Evolutionary conservation across 805 yeast species (phyloP).

Genomic region (Lipomyces chichibuensis): DNA sequence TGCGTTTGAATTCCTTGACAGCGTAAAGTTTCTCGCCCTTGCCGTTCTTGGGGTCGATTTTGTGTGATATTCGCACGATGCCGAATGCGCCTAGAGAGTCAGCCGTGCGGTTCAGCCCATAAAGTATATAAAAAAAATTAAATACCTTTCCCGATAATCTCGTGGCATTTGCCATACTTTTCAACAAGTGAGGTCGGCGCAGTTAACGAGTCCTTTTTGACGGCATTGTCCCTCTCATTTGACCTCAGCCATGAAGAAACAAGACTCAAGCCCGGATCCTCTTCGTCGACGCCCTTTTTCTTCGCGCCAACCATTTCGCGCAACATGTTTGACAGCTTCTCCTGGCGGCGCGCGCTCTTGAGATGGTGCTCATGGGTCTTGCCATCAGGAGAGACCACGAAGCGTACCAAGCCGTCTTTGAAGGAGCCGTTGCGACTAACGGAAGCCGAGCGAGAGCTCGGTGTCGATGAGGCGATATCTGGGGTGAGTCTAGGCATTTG

Average conservation of each 20-base stretch:
- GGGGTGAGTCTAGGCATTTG: conserved; percentile 3
- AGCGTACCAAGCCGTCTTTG: conserved; percentile 32
- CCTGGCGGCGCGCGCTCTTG: conserved; percentile 58
- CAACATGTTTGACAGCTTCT: conserved; percentile 67
- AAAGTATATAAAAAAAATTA: background rate
- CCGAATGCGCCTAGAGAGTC: conserved; percentile 65
- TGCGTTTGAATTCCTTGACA: conserved; percentile 71
- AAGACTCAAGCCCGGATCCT: conserved; percentile 26
- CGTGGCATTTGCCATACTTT: conserved; percentile 93
- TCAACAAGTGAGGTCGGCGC: conserved; percentile 66
- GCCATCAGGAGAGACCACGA: conserved; percentile 53
- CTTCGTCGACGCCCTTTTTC: conserved; percentile 35
- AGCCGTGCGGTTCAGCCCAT: background rate
- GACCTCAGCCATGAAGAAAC: conserved; percentile 36
- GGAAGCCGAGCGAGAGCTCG: conserved; percentile 5
- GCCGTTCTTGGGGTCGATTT: conserved; percentile 48
- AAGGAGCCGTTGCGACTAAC: conserved; percentile 13
- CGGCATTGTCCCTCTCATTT: conserved; percentile 42
- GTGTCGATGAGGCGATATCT: background rate
- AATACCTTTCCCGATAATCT: conserved; percentile 82
- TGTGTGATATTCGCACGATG: conserved; percentile 84
- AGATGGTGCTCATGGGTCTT: conserved; percentile 74
- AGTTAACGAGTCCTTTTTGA: conserved; percentile 16
- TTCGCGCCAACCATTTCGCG: conserved; percentile 42
- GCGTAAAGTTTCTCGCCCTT: conserved; percentile 60